Conservation (phyloP, 352 stramenopile genomes). For the Phytopythium aichiense region DNA sequence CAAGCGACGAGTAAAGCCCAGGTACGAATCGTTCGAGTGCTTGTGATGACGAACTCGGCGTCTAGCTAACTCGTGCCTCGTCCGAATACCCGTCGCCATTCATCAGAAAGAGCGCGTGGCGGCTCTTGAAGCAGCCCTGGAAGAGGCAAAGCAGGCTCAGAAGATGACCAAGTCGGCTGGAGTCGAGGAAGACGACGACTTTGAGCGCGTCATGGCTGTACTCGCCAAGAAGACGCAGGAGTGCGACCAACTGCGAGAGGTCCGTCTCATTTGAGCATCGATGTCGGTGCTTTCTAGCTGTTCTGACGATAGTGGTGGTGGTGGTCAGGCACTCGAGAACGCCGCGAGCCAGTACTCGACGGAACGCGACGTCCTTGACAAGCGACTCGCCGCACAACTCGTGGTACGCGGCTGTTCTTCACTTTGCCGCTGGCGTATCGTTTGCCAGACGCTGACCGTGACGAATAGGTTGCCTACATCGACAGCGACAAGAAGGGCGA, state of each 20-base stretch:
- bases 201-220: conserved; percentile 46
- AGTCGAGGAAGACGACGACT: conserved; percentile 27
- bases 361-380: conserved; percentile 60
- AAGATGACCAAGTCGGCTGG: neutral
- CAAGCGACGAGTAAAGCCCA: conserved; percentile 54
- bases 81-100: neutral
- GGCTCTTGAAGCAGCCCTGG: conserved; percentile 41
- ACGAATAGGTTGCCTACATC: conserved; percentile 51
- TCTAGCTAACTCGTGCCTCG: neutral
- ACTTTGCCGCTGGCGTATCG: no score
- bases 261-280: conserved; percentile 21
- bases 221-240: conserved; percentile 61
- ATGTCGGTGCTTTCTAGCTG: neutral
- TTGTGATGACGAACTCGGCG: neutral
- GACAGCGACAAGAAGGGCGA: conserved; percentile 70
- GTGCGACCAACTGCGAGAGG: conserved; percentile 69
- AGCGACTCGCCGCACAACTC: conserved; percentile 63
- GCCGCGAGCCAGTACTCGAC: conserved; percentile 47
- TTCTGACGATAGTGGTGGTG: neutral
- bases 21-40: conserved; percentile 8
- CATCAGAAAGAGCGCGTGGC: conserved; percentile 44
- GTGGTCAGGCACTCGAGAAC: conserved; percentile 49
- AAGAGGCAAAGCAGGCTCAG: conserved; percentile 15
- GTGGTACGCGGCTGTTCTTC: conserved; percentile 26
- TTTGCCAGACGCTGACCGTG: neutral